A percentile compares a stretch with the other conserved stretches of the same genome.
Conservation (phyloP, 257 asterid genomes). For the Nicotiana otophora region DNA sequence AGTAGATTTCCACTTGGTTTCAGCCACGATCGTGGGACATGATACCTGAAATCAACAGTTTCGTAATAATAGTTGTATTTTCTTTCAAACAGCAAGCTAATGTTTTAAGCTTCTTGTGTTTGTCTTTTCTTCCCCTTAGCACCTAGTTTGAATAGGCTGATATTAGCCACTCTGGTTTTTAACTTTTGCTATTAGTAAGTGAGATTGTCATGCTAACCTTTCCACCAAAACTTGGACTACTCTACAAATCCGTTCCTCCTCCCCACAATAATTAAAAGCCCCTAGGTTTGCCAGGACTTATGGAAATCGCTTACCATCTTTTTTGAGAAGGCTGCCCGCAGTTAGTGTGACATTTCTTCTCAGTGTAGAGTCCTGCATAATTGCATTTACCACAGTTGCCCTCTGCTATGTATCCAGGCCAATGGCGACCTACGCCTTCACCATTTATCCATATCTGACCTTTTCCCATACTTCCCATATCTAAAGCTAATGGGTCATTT, state of each 20-base stretch:
- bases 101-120: background rate
- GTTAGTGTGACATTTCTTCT: conserved; percentile 11
- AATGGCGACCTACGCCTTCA: conserved; percentile 8
- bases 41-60: conserved; percentile 15
- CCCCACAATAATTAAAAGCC: background rate
- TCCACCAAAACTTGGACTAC: background rate
- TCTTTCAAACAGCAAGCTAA: background rate
- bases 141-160: background rate
- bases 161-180: background rate
- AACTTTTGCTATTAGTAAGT: background rate
- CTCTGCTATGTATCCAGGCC: conserved; percentile 7
- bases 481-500: conserved; percentile 18
- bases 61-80: background rate
- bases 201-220: background rate
- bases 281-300: background rate
- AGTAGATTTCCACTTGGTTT: conserved; percentile 19
- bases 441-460: conserved; percentile 22
- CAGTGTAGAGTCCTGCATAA: conserved; percentile 4
- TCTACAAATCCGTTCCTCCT: background rate
- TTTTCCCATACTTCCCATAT: conserved; percentile 21
- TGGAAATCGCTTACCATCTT: conserved; percentile 9
- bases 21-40: conserved; percentile 25
- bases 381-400: conserved; percentile 7
- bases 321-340: conserved; percentile 20
- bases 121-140: background rate